Conservation (phyloP, 176 grass and related monocot species). For the Triticum timopheevii region DNA sequence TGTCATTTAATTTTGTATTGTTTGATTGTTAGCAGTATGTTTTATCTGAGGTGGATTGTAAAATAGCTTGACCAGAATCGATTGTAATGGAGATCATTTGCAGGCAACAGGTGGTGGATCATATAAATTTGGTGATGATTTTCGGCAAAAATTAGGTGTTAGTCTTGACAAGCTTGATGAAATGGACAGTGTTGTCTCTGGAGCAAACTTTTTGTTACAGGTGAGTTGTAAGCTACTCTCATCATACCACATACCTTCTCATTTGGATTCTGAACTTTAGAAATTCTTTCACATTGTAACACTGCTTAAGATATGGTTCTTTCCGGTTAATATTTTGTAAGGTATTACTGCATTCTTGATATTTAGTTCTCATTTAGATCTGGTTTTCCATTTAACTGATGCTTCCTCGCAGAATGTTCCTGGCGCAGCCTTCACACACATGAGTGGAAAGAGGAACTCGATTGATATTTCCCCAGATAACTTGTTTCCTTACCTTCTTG, state of each 20-base stretch:
- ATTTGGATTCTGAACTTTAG: conserved; percentile 7
- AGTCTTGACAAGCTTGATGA: conserved; percentile 96
- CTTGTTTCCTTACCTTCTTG: conserved; percentile 93
- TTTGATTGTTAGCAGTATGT: not conserved
- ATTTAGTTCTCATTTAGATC: not conserved
- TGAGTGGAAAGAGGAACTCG: conserved; percentile 67
- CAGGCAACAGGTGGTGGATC: conserved; percentile 93
- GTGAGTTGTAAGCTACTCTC: conserved; percentile 27
- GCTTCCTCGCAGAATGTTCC: conserved; percentile 66
- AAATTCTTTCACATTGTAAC: conserved; percentile 9
- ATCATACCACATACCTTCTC: not conserved
- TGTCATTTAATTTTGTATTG: not conserved
- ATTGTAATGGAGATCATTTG: conserved; percentile 36
- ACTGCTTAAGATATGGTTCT: not conserved
- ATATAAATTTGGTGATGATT: conserved; percentile 75
- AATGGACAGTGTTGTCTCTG: conserved; percentile 87
- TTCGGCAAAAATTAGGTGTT: conserved; percentile 81
- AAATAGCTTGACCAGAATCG: conserved; percentile 17
- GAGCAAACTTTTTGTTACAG: conserved; percentile 93
- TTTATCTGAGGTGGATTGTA: not conserved
- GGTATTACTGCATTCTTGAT: not conserved
- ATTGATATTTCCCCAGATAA: conserved; percentile 68
- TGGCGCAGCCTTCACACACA: conserved; percentile 84
- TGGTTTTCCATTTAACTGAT: conserved; percentile 22
- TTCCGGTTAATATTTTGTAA: not conserved